Evolutionary conservation across 345 rosid genomes (phyloP), one percentile per base, ranked within the genome.

Genomic region (Gossypium raimondii): DNA sequence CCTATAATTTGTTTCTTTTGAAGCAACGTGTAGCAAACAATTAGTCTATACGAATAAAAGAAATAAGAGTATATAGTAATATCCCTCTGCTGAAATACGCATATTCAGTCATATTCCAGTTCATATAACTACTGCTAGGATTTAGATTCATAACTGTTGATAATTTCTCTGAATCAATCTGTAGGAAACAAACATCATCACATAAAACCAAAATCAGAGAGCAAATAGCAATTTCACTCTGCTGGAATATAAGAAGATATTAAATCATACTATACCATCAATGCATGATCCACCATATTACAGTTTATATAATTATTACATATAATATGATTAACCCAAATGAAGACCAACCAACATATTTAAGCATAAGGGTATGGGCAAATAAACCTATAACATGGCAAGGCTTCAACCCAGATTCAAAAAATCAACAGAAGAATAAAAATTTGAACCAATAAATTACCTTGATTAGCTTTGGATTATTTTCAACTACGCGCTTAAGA

Each of bases 391-490:
- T 13, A 51, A 75, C 59, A 11, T 10, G 55, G 17, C 13, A 2
- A 29, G 1, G 41, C 41, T 22, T 45, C 16, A 73, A 60, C 57
- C 18, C 18, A 52, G 62, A 60, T 29, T 60, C 41, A 64, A 7
- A 45, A 57, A 29, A n/a, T 4, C 5, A 17, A 68, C 4, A 68
- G 3, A 2, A 7, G 41, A 25, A 38, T 41, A 11, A 67, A 34
- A 2, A 14, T 44, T 18, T 25, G 65, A 68, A 58, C 76, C 62
- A 34, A 66, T 65, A 73, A 68, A 63, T 85, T 73, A 92, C 98
- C 97, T 87, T 90, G 70, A 81, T 83, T 50, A 94, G 73, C 82
- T 82, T 88, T 6, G 90, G 90, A 34, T 62, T 62, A 62, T 62
- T 34, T 34, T 29, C 67, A 34, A 62, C 22, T 12, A 62, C 45